Conservation (phyloP, 1,284 basidiomycete genomes). For the Microbotryomycetes sp. region DNA sequence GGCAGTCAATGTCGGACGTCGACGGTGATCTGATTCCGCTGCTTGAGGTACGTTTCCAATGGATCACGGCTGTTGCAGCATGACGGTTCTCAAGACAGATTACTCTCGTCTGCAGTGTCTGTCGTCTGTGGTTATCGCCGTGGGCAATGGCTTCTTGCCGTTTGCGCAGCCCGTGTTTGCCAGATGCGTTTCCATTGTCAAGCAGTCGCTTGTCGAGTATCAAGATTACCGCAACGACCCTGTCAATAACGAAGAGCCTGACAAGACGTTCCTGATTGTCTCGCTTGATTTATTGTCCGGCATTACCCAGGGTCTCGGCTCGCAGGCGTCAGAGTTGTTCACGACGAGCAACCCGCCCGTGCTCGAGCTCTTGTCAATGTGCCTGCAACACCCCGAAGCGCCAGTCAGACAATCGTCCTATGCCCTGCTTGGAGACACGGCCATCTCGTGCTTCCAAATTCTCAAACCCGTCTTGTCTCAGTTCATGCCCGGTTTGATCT, state of each 20-base stretch:
- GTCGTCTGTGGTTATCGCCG: slow-evolving; percentile 93
- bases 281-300: slow-evolving; percentile 93
- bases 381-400: slow-evolving; percentile 85
- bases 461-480: slow-evolving; percentile 75
- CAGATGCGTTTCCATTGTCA: slow-evolving; percentile 80
- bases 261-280: slow-evolving; percentile 93
- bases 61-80: too few species aligned
- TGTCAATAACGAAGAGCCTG: slow-evolving; percentile 67
- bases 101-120: slow-evolving; percentile 61
- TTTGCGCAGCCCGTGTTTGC: slow-evolving; percentile 90
- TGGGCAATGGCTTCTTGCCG: slow-evolving; percentile 80
- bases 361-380: slow-evolving; percentile 68
- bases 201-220: slow-evolving; percentile 70
- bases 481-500: slow-evolving; percentile 83
- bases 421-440: slow-evolving; percentile 93
- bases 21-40: slow-evolving; percentile 92
- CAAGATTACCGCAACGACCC: slow-evolving; percentile 60
- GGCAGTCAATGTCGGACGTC: slow-evolving; percentile 80
- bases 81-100: not conserved
- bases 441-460: slow-evolving; percentile 85
- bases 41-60: slow-evolving; percentile 59
- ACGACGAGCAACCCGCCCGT: slow-evolving; percentile 57
- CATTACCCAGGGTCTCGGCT: slow-evolving; percentile 85
- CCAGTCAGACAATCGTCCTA: slow-evolving; percentile 94
- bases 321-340: slow-evolving; percentile 65